Evolutionary conservation across 164 flowering plant species (phyloP), one percentile per base, ranked within the genome.

Genomic region (Macadamia tetraphylla): DNA sequence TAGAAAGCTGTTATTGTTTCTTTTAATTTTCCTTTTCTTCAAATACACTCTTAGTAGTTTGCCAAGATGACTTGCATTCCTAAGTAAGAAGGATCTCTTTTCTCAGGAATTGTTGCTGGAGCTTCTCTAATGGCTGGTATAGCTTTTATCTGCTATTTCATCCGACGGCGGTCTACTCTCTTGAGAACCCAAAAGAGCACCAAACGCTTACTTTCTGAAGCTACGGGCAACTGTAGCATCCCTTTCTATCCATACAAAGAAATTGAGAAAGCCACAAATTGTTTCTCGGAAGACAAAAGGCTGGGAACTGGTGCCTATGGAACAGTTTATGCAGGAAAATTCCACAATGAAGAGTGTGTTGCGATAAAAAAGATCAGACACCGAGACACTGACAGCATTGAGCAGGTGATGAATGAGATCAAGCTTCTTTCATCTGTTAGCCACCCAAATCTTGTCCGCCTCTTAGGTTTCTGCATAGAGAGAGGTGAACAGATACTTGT

Each of bases 281-380:
- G 75, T 67, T 94, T 94, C 79, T 85, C 94, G 0, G 90, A 82
- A 15, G 79, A 83, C 14, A 82, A 84, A 29, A 75, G 81, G 70
- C 79, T 91, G 3, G 98, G 98, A 67, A 86, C 80, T 13, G 98
- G 98, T 9, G 96, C 93, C 9, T 91, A 81, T 65, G 98, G 93
- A 2, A 90, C 94, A 0, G 98, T 94, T 9, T 94, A 94, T 58
- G 83, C 85, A 0, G 98, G 91, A 43, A 88, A 84, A 62, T 84
- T 94, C 30, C 75, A 80, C 68, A 79, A 71, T 62, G 86, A 80
- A 7, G 76, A 80, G 44, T 86, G 81, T 87, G 96, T 90, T 8
- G 98, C 98, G 29, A 74, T 94, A 17, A 94, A 94, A 68, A 83
- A 85, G 70, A 83, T 90, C 71, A 85, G 80, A 72, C 84, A 81